phyloP scores from a whole-genome alignment of 768 basidiomycete genomes.

The Boletellus sp. region DNA sequence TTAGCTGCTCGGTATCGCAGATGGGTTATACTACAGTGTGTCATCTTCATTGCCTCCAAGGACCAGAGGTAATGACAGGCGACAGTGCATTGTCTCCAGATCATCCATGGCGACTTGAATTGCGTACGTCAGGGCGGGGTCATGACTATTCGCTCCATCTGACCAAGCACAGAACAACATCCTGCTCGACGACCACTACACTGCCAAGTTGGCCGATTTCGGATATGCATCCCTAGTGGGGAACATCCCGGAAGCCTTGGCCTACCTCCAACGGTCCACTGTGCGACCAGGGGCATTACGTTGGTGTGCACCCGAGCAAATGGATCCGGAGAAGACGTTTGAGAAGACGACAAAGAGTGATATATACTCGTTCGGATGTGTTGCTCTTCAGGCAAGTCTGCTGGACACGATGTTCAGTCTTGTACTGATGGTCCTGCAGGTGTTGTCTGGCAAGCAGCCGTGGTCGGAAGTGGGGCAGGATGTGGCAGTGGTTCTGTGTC shows the following conservation, averaged over 20 bases:
- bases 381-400: conserved; percentile 18
- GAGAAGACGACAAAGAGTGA: conserved; percentile 4
- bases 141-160: neutral
- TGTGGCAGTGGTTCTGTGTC: too few species aligned
- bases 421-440: neutral
- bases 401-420: neutral
- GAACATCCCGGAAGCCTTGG: too few species aligned
- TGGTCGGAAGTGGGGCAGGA: too few species aligned
- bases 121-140: neutral
- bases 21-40: neutral
- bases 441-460: neutral
- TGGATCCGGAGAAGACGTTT: conserved; percentile 20
- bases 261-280: too few species aligned
- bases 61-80: neutral
- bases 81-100: neutral
- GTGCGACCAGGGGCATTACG: neutral
- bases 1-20: neutral
- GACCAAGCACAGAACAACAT: neutral
- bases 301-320: conserved; percentile 14
- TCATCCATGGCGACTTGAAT: neutral
- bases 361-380: conserved; percentile 23
- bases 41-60: neutral
- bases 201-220: neutral
- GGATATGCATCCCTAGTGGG: too few species aligned
- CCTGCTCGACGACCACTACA: neutral